Percentiles rank a stretch among this genome's conserved stretches.
phyloP scores from a whole-genome alignment of 371 early-diverging fungal species.

The Zychaea mexicana region DNA sequence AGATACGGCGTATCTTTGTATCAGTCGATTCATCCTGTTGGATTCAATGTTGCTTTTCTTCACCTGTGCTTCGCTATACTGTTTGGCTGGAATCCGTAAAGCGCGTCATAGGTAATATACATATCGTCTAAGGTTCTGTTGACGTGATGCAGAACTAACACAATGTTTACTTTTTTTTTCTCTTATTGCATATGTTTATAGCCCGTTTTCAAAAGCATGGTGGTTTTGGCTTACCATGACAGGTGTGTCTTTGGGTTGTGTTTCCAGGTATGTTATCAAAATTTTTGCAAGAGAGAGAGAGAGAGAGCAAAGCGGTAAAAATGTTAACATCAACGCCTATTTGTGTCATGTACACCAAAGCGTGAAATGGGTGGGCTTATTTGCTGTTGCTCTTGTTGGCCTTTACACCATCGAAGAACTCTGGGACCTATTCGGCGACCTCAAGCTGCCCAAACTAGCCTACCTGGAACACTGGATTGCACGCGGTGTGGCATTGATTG shows the following conservation, averaged over 20 bases:
- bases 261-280: slow-evolving; percentile 32
- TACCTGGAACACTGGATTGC: slow-evolving; percentile 81
- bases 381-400: slow-evolving; percentile 95
- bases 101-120: slow-evolving; percentile 56
- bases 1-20: slow-evolving; percentile 87
- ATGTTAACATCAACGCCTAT: no score
- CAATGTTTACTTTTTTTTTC: neutral
- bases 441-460: slow-evolving; percentile 66
- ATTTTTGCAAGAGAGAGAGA: neutral
- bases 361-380: slow-evolving; percentile 99
- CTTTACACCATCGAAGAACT: slow-evolving; percentile 93
- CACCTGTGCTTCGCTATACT: slow-evolving; percentile 81
- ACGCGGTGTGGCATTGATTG: slow-evolving; percentile 80
- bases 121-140: neutral
- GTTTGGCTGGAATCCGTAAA: slow-evolving; percentile 74
- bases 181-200: slow-evolving; percentile 18
- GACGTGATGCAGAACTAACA: no score
- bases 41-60: slow-evolving; percentile 98
- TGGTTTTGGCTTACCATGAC: slow-evolving; percentile 86
- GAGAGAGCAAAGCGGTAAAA: neutral
- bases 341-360: no score
- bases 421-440: slow-evolving; percentile 90
- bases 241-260: slow-evolving; percentile 93
- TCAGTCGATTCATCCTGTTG: slow-evolving; percentile 96
- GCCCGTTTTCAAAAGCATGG: slow-evolving; percentile 85